Evolutionary conservation across 371 early-diverging fungal genomes (phyloP), one percentile per base, ranked within the genome.

Genomic region (Mucor sp.): DNA sequence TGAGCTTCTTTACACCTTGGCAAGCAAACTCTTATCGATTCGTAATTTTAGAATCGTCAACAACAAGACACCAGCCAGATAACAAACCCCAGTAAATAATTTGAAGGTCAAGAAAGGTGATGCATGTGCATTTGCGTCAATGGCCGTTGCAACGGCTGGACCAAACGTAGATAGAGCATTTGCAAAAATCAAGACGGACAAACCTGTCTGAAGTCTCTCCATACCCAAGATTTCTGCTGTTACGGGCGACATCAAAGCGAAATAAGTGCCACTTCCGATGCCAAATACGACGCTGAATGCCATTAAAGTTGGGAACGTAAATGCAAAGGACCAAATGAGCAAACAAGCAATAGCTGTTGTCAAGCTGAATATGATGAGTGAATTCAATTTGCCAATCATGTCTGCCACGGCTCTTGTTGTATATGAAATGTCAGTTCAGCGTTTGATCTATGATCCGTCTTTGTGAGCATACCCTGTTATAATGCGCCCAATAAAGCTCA

Each of bases 311-410:
- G 77, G 75, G 43, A 81, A 82, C 14, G 70, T 48, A 56, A 74
- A 60, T 28, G 85, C 74, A 72, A 90, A 69, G 21, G 85, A 70
- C 93, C 93, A 92, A 23, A 90, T 68, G 23, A 90, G 68, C 17
- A 90, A 67, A 17, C 78, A 70, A 65, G 79, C 74, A 6, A 88
- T 39, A 6, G 84, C 71, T 11, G 88, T 75, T 8, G 86, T 58
- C 4, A 78, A 56, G 0, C 84, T 72, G 58, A 84, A 85, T 0
- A 80, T 39, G 23, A 73, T 71, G 65, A 86, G 78, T 0, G 85
- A 74, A 53, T 87, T 82, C 44, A 90, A 74, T 63, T 82, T 83
- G 30, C 92, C 92, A 3, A 90, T 27, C 2, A 66, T 64, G 62
- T 89, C 89, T 0, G 69, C 77, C 8, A 8, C 74, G 72, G 62